A percentile compares a stretch with the other conserved stretches of the same genome.
Conservation (phyloP, 768 basidiomycete species). For the Amanita thiersii region DNA sequence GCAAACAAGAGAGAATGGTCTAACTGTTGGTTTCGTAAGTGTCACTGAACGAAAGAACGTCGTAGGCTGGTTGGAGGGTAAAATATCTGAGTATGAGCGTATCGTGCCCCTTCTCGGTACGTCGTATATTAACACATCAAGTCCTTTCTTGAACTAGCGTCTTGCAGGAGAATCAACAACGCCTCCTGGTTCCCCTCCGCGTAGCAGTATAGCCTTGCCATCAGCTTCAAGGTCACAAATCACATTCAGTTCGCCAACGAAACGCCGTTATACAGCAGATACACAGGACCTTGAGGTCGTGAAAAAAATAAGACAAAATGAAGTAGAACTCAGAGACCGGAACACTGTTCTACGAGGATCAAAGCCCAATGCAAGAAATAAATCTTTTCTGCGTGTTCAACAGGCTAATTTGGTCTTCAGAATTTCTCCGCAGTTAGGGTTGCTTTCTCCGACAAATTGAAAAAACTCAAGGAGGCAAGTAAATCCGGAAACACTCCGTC, state of each 20-base stretch:
- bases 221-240: constrained; percentile 22
- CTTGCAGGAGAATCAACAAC: constrained; percentile 42
- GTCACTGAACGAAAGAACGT: constrained; percentile 83
- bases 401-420: constrained; percentile 27
- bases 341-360: constrained; percentile 77
- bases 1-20: constrained; percentile 66
- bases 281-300: constrained; percentile 74
- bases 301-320: constrained; percentile 71
- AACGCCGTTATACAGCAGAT: constrained; percentile 77
- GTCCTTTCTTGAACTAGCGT: constrained; percentile 11
- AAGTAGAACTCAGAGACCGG: constrained; percentile 76
- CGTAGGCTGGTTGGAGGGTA: constrained; percentile 78
- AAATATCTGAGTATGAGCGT: constrained; percentile 37
- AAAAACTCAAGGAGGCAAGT: constrained; percentile 64
- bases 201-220: constrained; percentile 20
- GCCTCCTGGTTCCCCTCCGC: constrained; percentile 36
- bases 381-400: background rate
- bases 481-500: constrained; percentile 34
- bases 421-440: constrained; percentile 70
- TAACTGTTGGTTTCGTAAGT: constrained; percentile 71
- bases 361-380: constrained; percentile 66
- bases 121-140: no score
- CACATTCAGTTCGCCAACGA: constrained; percentile 41
- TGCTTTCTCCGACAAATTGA: constrained; percentile 68
- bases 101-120: constrained; percentile 41